phyloP scores from a whole-genome alignment of 2,329 filamentous ascomycete genomes.

The Botrytis porri region DNA sequence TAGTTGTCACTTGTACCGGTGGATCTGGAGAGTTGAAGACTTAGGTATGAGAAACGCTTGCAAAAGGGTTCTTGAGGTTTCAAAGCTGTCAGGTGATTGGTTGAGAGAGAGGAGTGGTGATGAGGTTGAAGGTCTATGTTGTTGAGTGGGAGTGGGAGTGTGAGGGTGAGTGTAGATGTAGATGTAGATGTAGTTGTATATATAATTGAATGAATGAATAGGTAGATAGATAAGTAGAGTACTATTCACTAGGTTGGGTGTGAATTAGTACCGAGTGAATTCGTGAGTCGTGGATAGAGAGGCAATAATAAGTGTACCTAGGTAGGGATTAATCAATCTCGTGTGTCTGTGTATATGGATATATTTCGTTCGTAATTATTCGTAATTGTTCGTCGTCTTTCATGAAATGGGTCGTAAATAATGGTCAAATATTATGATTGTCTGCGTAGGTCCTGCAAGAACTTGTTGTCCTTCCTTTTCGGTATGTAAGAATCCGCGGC shows the following conservation, averaged over 20 bases:
- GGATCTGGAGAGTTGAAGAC: not conserved
- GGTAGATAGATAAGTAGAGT: not conserved
- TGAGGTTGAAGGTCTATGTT: not conserved
- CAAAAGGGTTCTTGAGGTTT: not conserved
- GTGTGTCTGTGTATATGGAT: not conserved
- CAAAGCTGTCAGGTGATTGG: not conserved
- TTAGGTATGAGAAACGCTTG: not conserved
- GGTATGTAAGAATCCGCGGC: slow-evolving; percentile 9
- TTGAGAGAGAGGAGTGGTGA: not conserved
- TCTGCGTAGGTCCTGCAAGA: not conserved
- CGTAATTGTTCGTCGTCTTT: not conserved
- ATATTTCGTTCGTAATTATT: not conserved
- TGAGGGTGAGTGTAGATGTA: not conserved
- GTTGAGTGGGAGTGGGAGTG: not conserved
- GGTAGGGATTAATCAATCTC: not conserved
- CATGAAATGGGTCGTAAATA: not conserved
- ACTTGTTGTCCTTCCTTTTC: slow-evolving; percentile 1
- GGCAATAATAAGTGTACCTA: not conserved
- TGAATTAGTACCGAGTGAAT: not conserved
- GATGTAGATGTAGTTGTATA: not conserved
- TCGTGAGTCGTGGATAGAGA: not conserved
- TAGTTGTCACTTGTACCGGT: too few relatives aligned
- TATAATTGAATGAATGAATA: too few relatives aligned
- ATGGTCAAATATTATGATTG: not conserved
- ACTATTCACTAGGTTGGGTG: not conserved